phyloP scores from a whole-genome alignment of 768 basidiomycete genomes.

The Cytidiella melzeri region DNA sequence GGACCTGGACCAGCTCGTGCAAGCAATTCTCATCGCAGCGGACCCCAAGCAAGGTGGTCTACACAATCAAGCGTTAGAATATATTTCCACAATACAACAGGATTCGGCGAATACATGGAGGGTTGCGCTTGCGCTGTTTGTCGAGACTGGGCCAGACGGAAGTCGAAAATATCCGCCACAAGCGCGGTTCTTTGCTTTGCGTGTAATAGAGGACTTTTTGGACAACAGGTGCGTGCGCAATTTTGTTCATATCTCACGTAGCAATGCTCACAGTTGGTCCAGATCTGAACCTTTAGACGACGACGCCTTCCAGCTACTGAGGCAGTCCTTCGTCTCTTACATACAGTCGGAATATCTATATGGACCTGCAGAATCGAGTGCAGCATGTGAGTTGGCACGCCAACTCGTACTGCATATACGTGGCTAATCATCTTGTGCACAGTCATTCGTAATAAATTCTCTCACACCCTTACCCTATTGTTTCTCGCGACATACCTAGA shows the following conservation, averaged over 20 bases:
- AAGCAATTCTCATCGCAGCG: slow-evolving; percentile 85
- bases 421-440: slow-evolving; percentile 3
- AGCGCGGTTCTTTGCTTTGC: slow-evolving; percentile 74
- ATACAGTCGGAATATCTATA: slow-evolving; percentile 85
- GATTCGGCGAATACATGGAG: slow-evolving; percentile 76
- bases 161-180: slow-evolving; percentile 61
- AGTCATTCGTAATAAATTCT: slow-evolving; percentile 95
- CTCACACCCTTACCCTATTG: slow-evolving; percentile 82
- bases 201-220: slow-evolving; percentile 76
- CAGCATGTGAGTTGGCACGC: slow-evolving; percentile 58
- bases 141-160: slow-evolving; percentile 55
- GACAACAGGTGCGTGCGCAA: slow-evolving; percentile 77
- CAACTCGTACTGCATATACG: background rate
- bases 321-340: slow-evolving; percentile 74
- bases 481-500: slow-evolving; percentile 84
- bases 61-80: slow-evolving; percentile 84
- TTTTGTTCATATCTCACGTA: too few species aligned
- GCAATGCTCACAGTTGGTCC: background rate
- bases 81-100: slow-evolving; percentile 70
- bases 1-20: slow-evolving; percentile 74
- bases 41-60: slow-evolving; percentile 65
- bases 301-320: slow-evolving; percentile 63
- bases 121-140: slow-evolving; percentile 70
- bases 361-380: slow-evolving; percentile 76
- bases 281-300: slow-evolving; percentile 66